Conservation (phyloP, 768 basidiomycete genomes). For the Pleurotus platypus region DNA sequence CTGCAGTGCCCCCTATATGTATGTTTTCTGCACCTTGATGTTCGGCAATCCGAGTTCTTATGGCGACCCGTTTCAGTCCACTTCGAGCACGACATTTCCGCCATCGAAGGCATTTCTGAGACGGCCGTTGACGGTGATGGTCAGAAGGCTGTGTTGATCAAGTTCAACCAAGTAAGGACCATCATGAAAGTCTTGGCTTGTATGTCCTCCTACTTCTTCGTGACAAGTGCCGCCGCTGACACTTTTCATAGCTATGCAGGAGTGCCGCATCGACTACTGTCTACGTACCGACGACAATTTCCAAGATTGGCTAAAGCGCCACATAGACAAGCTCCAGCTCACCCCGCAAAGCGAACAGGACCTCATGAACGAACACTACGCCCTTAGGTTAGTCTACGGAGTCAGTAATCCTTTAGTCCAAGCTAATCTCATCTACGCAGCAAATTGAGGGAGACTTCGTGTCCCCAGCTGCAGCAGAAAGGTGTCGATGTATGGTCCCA, state of each 20-base stretch:
- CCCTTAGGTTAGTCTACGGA: background rate
- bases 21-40: slow-evolving; percentile 5
- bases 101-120: background rate
- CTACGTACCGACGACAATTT: background rate
- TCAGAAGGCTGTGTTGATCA: background rate
- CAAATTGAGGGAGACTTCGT: background rate
- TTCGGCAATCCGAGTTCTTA: background rate
- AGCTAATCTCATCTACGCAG: background rate
- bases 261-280: background rate
- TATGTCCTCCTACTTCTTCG: background rate
- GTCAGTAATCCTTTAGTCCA: background rate
- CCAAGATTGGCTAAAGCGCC: slow-evolving; percentile 4
- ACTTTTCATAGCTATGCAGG: background rate
- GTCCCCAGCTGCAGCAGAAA: background rate
- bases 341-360: background rate
- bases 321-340: background rate
- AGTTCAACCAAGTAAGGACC: background rate
- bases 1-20: slow-evolving; percentile 33
- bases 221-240: too few species aligned
- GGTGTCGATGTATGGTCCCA: background rate
- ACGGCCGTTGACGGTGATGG: background rate
- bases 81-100: background rate
- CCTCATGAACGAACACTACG: background rate
- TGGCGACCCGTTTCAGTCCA: background rate
- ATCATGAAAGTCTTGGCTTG: background rate